Evolutionary conservation across 805 yeast species (phyloP), one percentile per base, ranked within the genome.

Genomic region (Citeromyces matritensis): DNA sequence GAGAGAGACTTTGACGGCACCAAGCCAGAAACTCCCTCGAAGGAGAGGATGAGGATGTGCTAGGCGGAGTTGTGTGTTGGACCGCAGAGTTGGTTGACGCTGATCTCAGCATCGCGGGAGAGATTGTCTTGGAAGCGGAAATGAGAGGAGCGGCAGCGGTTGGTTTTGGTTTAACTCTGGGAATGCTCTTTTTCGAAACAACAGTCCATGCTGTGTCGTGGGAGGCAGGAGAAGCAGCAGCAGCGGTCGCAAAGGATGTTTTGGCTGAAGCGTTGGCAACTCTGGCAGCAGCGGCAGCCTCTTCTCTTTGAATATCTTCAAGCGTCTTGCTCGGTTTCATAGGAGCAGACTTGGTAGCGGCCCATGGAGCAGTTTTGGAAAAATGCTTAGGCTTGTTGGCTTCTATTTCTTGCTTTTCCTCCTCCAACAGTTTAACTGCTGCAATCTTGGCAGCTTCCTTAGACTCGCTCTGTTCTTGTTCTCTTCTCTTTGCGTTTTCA

Each of bases 1-100:
- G 73, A 33, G 62, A 60, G 63, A 80, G 60, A 39, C 75, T 70
- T 3, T 69, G 48, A 43, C 82, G 69, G 37, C 84, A 77, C 93
- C 93, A 80, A 13, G 60, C 51, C 38, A 80, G 51, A 38, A 80
- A 77, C 36, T 75, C 82, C 47, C 73, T 72, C 24, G 72, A 65
- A 9, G 62, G 57, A 12, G 68, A 58, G 13, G 51, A 36, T 30
- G 45, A 47, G n/a, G 55, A 45, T 2, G 60, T 42, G 19, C 36
- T 28, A 8, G 37, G 26, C 3, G 38, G 12, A 14, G 37, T 23
- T 10, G 35, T 15, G 9, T 32, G 24, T 11, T 23, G 24, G n/a
- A 33, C 26, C 12, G 31, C 15, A 6, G 26, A 9, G 15, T 39
- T 39, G 5, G 48, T 26, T 2, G 63, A 53, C 4, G 26, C 12